Evolutionary conservation across 2,329 filamentous ascomycete genomes (phyloP).

Genomic region (Xylogone sp.): DNA sequence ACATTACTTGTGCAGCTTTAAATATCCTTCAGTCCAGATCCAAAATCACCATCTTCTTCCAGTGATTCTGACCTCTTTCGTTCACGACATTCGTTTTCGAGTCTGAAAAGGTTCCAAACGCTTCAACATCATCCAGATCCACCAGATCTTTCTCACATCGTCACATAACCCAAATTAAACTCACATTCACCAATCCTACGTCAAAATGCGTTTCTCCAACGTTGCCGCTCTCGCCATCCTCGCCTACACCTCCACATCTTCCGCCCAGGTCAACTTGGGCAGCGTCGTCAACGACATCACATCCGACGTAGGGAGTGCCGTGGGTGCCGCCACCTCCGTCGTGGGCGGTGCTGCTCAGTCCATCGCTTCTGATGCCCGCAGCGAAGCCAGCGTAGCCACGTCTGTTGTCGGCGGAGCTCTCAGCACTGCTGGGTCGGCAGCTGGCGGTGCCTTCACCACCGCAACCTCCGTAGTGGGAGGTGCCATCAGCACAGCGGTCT

Average conservation of each 20-base stretch:
- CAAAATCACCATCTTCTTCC: too few species aligned
- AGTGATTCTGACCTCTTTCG: too few species aligned
- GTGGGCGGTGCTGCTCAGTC: background rate
- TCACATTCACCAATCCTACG: background rate
- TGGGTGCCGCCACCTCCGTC: background rate
- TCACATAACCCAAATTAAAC: background rate
- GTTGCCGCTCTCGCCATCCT: constrained; percentile 8
- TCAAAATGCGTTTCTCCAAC: constrained; percentile 13
- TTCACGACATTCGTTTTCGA: too few species aligned
- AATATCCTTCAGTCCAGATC: too few species aligned
- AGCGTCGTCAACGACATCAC: background rate
- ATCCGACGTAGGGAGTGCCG: background rate
- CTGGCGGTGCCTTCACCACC: background rate
- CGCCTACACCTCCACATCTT: constrained; percentile 3
- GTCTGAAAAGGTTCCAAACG: too few species aligned
- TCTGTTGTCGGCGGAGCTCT: background rate
- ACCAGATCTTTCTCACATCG: background rate
- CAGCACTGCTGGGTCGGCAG: background rate
- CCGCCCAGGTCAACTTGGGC: constrained; percentile 1
- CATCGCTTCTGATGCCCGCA: background rate
- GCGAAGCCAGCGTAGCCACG: background rate
- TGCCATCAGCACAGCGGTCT: constrained; percentile 1
- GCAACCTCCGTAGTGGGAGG: background rate
- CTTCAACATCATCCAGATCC: too few species aligned
- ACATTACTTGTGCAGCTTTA: too few species aligned